Base-by-base conservation (phyloP, 306 rosid genomes). In the Cucumis hystrix region DNA sequence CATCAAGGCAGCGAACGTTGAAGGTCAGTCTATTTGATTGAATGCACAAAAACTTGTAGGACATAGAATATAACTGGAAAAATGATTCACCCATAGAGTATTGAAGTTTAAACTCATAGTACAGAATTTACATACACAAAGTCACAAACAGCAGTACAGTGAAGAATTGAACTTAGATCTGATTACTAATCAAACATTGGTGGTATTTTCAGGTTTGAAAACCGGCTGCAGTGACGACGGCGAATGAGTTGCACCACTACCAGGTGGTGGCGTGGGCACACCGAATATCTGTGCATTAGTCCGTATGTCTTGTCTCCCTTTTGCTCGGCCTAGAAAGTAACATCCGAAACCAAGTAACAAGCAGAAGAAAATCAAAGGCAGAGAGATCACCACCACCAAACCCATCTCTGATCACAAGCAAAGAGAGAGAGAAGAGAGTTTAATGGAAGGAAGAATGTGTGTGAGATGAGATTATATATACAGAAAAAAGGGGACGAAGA, bases 321-420 rank as follows among this genome's bases (percentile, higher is more conserved):
- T 92, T 1, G 79, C 61, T 83, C 89, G 85, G 63, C 97, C 98
- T 9, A 88, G 68, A 68, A 88, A 94, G 87, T 87, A 94, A 76
- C 97, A 94, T 3, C 98, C 97, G n/a, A 90, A 92, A 1, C 97
- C 95, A 5, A 94, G 86, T 13, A 89, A 9, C 4, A 94, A n/a
- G 64, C 86, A 81, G 81, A 94, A 90, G 6, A 94, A 5, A 17
- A 94, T 91, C 3, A 94, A 51, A 23, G 98, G 98, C 64, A 94
- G 93, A 82, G 96, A 92, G 4, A 94, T 85, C 81, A 94, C 95
- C 81, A 90, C 89, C 62, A 91, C 95, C 95, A 94, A 81, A 2
- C 98, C 98, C 98, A 94, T 92, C 61, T 84, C 56, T 52, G 55
- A 21, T 30, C 49, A 68, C 72, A 47, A 57, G 40, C 64, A 14